Evolutionary conservation across 1,284 basidiomycete species (phyloP), one percentile per base, ranked within the genome.

Genomic region (Cryptococcus hybrid): DNA sequence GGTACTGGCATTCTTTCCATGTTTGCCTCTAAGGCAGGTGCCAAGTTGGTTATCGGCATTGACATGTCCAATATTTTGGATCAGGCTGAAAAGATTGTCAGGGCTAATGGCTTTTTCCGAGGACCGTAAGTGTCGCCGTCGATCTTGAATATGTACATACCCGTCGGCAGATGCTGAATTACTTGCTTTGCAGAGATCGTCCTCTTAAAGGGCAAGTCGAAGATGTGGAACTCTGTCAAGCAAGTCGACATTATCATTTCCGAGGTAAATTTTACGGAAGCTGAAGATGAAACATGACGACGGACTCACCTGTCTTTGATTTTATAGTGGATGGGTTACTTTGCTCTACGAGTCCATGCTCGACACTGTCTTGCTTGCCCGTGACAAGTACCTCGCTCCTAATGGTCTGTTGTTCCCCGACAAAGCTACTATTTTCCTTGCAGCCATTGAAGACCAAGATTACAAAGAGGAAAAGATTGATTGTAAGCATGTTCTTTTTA

Each of bases 41-140:
- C 96, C 50, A 88, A 89, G 73, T 92, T 91, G 68, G 96, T 99
- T 68, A 92, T 95, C 66, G 94, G 92, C 60, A 95, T 99, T 77
- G 96, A 99, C 81, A 99, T 99, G 96, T 97, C 92, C 64, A 98
- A 99, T 81, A 99, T 99, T 80, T 90, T 98, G 75, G 95, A 98
- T 81, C 94, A 99, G 82, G 96, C 96, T 5, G 86, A 88, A 81
- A 94, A 93, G 81, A 99, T 99, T 68, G 86, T 98, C 64, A 88
- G 93, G 69, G 90, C 91, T 13, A 99, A 99, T 70, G 94, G 94
- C 51, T 96, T 47, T 47, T 83, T 86, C 86, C 79, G 64, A 69
- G 53, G 88, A 97, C 76, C 89, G 91, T 95, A 64, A 67, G 90
- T 84, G 9, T 7, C 7, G 8, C 13, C 12, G 38, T 52, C 56